Percentiles rank a stretch among this genome's conserved stretches.
Conservation (phyloP, 176 grass and related monocot genomes). For the Guadua angustifolia region DNA sequence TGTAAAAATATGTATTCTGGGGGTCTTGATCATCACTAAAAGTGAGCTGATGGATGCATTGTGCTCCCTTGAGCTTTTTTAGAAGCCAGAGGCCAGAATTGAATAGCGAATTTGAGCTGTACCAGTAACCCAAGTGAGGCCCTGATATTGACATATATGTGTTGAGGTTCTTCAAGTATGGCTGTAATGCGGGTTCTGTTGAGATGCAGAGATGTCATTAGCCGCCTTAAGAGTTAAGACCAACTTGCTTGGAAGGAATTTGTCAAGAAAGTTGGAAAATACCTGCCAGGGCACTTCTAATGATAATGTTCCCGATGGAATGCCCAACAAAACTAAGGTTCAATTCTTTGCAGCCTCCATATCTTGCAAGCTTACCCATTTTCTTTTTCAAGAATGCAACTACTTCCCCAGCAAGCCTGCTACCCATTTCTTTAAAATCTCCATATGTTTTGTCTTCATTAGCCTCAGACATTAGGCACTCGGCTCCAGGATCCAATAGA, state of each 20-base stretch:
- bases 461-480: slow-evolving; percentile 96
- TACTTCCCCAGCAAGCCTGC: slow-evolving; percentile 80
- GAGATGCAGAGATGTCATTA: slow-evolving; percentile 36
- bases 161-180: slow-evolving; percentile 86
- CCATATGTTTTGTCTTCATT: slow-evolving; percentile 96
- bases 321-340: slow-evolving; percentile 99
- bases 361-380: slow-evolving; percentile 74
- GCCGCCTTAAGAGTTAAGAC: slow-evolving; percentile 8
- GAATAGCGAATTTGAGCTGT: slow-evolving; percentile 95
- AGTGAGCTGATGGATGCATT: slow-evolving; percentile 96
- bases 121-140: slow-evolving; percentile 92
- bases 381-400: slow-evolving; percentile 80
- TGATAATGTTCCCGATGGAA: slow-evolving; percentile 97
- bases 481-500: slow-evolving; percentile 88
- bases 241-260: slow-evolving; percentile 27
- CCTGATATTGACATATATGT: slow-evolving; percentile 97
- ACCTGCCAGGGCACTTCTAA: slow-evolving; percentile 92
- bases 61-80: slow-evolving; percentile 90
- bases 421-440: slow-evolving; percentile 97
- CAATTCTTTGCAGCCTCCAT: slow-evolving; percentile 89
- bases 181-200: slow-evolving; percentile 69
- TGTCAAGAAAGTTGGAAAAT: slow-evolving; percentile 39
- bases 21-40: slow-evolving; percentile 86
- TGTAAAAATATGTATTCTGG: slow-evolving; percentile 91
- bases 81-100: slow-evolving; percentile 97